phyloP scores from a whole-genome alignment of 257 asterid genomes.

The Fraxinus anomala region DNA sequence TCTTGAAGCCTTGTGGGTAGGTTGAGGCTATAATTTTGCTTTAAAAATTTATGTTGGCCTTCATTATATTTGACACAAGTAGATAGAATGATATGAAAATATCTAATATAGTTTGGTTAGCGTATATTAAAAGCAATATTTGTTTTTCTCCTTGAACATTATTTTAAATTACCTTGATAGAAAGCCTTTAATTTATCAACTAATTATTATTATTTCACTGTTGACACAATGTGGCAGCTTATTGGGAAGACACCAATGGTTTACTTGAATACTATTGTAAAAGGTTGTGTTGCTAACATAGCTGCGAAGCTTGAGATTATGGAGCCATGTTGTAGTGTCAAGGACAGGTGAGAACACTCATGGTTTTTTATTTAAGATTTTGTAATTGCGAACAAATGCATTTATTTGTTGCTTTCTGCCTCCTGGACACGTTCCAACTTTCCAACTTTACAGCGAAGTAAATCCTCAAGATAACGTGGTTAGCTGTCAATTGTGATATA shows the following conservation, averaged over 20 bases:
- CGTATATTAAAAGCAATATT: background rate
- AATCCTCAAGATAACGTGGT: conserved; percentile 1
- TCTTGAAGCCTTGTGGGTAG: conserved; percentile 13
- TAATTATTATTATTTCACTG: conserved; percentile 18
- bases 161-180: background rate
- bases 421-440: background rate
- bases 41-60: background rate
- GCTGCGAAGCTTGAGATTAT: conserved; percentile 95
- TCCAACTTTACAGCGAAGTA: background rate
- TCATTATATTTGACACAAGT: conserved; percentile 1
- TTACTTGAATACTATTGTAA: conserved; percentile 71
- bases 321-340: conserved; percentile 99
- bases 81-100: background rate
- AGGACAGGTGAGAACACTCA: conserved; percentile 70
- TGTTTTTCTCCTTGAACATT: background rate
- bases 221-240: conserved; percentile 52
- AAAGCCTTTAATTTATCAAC: background rate
- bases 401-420: conserved; percentile 11
- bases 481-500: background rate
- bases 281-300: conserved; percentile 86
- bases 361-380: conserved; percentile 13
- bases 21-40: conserved; percentile 10
- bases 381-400: background rate
- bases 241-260: conserved; percentile 99
- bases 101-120: conserved; percentile 1